Evolutionary conservation across 805 yeast genomes (phyloP), one percentile per base, ranked within the genome.

Genomic region (Candida sonorensis): DNA sequence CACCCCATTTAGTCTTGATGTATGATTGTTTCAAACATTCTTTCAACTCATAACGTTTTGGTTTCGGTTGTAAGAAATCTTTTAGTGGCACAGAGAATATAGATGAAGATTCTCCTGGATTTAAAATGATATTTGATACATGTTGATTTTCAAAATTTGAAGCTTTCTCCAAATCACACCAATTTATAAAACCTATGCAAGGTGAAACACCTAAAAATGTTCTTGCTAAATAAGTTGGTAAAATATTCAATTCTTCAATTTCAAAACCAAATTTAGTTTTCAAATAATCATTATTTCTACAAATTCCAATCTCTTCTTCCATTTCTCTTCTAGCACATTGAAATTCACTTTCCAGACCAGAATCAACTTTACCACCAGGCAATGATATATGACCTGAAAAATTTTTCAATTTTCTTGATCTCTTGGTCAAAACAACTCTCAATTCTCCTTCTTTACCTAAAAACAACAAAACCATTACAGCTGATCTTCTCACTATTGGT

Each of bases 331-430:
- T 64, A 0, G 95, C 81, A 24, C 81, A 79, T 27, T 71, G 69
- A 67, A 81, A 78, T 36, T 82, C 84, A 10, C 69, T 56, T 45
- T 85, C 86, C 13, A 70, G 62, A 0, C 69, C 75, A 26, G 44
- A 50, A 53, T 88, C 97, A 4, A 94, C 87, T 50, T 81, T 84
- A 7, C 97, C 97, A 3, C 97, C 97, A 4, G 97, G 97, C 7
- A 88, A 64, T 2, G 96, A 85, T 5, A 83, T 82, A 53, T 88
- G 95, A 5, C 97, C 96, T 0, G 92, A 81, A 59, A 87, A 88
- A 33, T 73, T 73, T 30, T 76, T 64, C 45, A 90, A 63, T 23
- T 68, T 64, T 29, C 81, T 65, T 3, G 94, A 77, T 40, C 97
- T 59, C 45, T 81, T 77, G 1, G 97, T 88, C 31, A 88, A 57